Conservation (phyloP, 495 filamentous ascomycete species). For the Podospora sp. region DNA sequence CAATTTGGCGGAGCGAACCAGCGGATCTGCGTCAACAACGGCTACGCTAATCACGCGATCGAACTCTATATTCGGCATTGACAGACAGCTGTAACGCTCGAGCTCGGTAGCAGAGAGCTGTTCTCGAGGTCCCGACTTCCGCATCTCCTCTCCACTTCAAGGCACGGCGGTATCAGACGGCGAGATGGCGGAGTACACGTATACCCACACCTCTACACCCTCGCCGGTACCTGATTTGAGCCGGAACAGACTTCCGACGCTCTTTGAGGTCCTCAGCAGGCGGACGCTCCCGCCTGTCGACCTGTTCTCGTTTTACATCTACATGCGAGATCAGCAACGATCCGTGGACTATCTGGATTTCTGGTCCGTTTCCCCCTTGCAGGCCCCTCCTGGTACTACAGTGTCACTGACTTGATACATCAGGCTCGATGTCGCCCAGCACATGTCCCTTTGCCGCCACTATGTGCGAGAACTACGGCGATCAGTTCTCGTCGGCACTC, state of each 20-base stretch:
- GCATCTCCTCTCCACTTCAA: constrained; percentile 7
- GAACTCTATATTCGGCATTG: constrained; percentile 6
- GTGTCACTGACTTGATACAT: constrained; percentile 22
- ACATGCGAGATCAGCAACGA: constrained; percentile 97
- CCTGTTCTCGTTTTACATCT: constrained; percentile 98
- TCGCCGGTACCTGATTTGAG: constrained; percentile 51
- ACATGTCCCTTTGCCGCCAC: constrained; percentile 96
- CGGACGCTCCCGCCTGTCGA: constrained; percentile 91
- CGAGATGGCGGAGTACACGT: constrained; percentile 43
- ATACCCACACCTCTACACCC: constrained; percentile 33
- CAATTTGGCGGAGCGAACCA: neutral
- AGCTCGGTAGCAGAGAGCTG: neutral
- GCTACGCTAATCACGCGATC: constrained; percentile 1
- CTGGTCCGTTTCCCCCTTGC: constrained; percentile 62
- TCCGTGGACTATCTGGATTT: constrained; percentile 98
- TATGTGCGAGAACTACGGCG: constrained; percentile 94
- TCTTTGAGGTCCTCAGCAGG: constrained; percentile 92
- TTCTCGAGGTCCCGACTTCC: constrained; percentile 1
- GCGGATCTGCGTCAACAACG: constrained; percentile 16
- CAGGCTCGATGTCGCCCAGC: constrained; percentile 98
- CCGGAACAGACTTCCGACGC: constrained; percentile 85
- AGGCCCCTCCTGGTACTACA: neutral
- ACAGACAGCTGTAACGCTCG: neutral
- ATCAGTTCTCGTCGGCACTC: constrained; percentile 89
- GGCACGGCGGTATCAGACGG: neutral